Conservation (phyloP, 169 alveolate genomes). For the Amoebophrya sp. region DNA sequence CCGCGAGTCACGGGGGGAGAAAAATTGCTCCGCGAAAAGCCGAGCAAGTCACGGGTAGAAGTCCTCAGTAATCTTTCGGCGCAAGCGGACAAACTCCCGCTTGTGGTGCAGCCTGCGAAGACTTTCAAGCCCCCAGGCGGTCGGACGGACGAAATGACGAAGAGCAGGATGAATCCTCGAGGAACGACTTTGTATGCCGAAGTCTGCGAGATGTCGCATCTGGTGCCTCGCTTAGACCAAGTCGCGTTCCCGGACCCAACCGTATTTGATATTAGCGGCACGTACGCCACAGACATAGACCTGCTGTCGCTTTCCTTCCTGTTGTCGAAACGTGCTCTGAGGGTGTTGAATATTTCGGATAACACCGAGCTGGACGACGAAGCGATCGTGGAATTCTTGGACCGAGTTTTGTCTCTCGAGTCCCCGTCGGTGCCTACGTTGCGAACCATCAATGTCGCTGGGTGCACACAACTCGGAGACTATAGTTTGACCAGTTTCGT, state of each 20-base stretch:
- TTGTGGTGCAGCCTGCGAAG: not conserved
- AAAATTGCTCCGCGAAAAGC: not conserved
- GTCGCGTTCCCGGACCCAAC: not conserved
- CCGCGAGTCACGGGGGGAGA: not conserved
- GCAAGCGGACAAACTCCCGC: not conserved
- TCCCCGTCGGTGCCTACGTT: not conserved
- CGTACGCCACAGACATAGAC: not conserved
- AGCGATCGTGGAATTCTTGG: not conserved
- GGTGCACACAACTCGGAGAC: not conserved
- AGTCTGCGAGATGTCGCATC: not conserved
- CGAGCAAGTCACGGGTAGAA: not conserved
- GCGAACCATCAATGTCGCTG: not conserved
- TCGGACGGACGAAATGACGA: not conserved
- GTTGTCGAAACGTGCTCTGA: not conserved
- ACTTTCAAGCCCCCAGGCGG: not conserved
- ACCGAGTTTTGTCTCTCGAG: not conserved
- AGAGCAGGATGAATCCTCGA: not conserved
- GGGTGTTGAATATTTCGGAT: not conserved
- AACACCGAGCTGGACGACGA: not conserved
- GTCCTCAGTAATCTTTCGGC: not conserved
- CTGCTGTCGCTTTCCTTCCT: not conserved
- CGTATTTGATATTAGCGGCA: not conserved
- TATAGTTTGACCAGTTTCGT: not conserved
- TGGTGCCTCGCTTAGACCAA: not conserved
- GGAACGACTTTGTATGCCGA: not conserved